These are phyloP conservation scores for Trichoderma arundinaceum DNA, from an alignment of 2,329 filamentous ascomycete genomes.

Conservation along the genomic window DNA sequence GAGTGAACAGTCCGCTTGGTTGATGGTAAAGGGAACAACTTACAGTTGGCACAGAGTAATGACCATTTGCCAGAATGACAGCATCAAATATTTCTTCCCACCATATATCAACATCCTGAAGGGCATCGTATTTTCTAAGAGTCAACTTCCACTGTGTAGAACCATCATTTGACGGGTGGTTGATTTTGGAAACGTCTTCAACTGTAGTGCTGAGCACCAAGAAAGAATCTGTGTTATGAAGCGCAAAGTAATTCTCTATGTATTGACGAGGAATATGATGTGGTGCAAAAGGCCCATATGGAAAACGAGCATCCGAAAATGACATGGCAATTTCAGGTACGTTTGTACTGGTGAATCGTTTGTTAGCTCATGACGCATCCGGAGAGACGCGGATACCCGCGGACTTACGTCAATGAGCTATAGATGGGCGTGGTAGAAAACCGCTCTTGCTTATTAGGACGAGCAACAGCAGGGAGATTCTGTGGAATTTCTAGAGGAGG, in stretches of 20 bases:
- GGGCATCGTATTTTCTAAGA: slow-evolving; percentile 53
- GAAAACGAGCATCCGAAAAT: slow-evolving; percentile 58
- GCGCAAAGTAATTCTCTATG: slow-evolving; percentile 60
- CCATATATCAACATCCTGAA: slow-evolving; percentile 55
- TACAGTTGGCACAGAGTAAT: slow-evolving; percentile 55
- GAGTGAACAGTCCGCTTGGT: neutral
- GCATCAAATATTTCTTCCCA: slow-evolving; percentile 59
- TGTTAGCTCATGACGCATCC: neutral
- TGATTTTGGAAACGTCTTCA: slow-evolving; percentile 52
- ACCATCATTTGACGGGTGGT: slow-evolving; percentile 25
- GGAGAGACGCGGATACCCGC: accelerated
- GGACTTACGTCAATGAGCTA: slow-evolving; percentile 54
- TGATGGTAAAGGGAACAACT: slow-evolving; percentile 21
- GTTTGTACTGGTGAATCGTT: slow-evolving; percentile 51
- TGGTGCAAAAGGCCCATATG: slow-evolving; percentile 62
- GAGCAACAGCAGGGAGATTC: slow-evolving; percentile 47
- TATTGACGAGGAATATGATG: slow-evolving; percentile 62
- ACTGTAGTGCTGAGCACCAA: slow-evolving; percentile 59
- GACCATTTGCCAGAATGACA: slow-evolving; percentile 51
- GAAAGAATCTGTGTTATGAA: slow-evolving; percentile 53
- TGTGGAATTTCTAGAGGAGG: slow-evolving; percentile 52
- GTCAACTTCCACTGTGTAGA: slow-evolving; percentile 52
- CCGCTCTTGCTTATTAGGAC: slow-evolving; percentile 52
- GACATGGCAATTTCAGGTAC: slow-evolving; percentile 63
- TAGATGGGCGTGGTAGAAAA: slow-evolving; percentile 59